Conservation (phyloP, 768 basidiomycete genomes). For the Trichaptum fuscoviolaceum region DNA sequence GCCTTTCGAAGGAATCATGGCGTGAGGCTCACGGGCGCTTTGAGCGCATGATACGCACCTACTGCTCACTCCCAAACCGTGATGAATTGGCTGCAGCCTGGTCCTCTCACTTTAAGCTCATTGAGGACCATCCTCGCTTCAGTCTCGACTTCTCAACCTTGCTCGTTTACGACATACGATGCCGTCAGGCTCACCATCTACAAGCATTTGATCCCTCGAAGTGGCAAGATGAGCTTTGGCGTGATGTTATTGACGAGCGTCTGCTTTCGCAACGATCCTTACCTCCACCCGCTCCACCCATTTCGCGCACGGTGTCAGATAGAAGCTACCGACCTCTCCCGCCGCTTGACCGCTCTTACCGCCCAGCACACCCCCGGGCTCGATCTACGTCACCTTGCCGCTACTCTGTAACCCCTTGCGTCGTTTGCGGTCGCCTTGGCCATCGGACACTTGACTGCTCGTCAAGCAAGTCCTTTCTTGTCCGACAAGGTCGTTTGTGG, state of each 20-base stretch:
- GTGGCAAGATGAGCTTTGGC: constrained; percentile 1
- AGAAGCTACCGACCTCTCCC: too few relatives aligned
- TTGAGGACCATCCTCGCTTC: neutral
- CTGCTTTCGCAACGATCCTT: neutral
- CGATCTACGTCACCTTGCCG: neutral
- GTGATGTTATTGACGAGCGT: neutral
- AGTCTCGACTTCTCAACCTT: neutral
- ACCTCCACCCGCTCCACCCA: neutral
- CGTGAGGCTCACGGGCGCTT: neutral
- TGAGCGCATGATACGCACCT: neutral
- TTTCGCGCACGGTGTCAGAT: too few relatives aligned
- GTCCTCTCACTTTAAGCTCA: neutral
- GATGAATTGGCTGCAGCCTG: neutral
- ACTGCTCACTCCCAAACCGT: neutral
- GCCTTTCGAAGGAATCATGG: neutral
- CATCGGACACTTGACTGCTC: neutral
- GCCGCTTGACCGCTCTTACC: neutral
- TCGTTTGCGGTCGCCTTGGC: neutral
- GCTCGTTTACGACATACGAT: neutral
- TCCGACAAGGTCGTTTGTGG: neutral
- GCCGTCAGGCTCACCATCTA: neutral
- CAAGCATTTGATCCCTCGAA: neutral
- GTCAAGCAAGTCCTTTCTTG: neutral
- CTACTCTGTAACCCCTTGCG: neutral
- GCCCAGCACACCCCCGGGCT: neutral